These are phyloP conservation scores for Scheffersomyces titani DNA, from an alignment of 1,139 yeast genomes.

Conservation along the genomic window DNA sequence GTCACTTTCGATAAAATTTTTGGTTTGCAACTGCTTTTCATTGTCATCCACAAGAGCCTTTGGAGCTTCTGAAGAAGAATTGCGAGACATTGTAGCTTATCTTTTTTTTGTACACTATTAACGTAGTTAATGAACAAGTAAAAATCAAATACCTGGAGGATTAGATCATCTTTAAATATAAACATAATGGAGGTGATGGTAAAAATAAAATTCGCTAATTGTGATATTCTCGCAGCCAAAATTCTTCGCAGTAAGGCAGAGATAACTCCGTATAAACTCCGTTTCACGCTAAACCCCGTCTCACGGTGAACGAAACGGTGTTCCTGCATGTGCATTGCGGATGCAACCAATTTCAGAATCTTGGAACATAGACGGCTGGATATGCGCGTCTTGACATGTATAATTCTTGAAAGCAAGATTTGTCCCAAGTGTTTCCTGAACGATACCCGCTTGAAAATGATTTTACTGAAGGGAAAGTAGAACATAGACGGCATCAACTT, in stretches of 20 bases:
- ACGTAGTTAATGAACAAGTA: background rate
- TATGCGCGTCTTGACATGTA: too few relatives aligned
- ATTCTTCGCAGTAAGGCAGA: background rate
- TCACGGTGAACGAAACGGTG: too few relatives aligned
- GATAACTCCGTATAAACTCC: background rate
- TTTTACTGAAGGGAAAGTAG: background rate
- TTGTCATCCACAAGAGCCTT: background rate
- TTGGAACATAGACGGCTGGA: background rate
- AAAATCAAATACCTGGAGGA: background rate
- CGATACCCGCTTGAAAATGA: too few relatives aligned
- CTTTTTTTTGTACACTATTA: background rate
- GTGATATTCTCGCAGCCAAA: background rate
- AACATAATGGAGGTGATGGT: background rate
- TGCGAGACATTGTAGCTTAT: background rate
- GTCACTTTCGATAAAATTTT: conserved; percentile 31
- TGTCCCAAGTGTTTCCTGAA: too few relatives aligned
- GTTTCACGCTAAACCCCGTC: background rate
- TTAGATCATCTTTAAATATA: background rate
- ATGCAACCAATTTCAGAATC: background rate
- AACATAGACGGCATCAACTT: background rate
- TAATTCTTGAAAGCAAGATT: too few relatives aligned
- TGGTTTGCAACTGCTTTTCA: background rate
- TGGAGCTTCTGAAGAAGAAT: background rate
- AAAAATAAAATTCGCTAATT: background rate
- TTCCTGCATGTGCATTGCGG: background rate